These are phyloP conservation scores for Pinus tabuliformis DNA, from an alignment of 75 land plant genomes.

Conservation along the genomic window DNA sequence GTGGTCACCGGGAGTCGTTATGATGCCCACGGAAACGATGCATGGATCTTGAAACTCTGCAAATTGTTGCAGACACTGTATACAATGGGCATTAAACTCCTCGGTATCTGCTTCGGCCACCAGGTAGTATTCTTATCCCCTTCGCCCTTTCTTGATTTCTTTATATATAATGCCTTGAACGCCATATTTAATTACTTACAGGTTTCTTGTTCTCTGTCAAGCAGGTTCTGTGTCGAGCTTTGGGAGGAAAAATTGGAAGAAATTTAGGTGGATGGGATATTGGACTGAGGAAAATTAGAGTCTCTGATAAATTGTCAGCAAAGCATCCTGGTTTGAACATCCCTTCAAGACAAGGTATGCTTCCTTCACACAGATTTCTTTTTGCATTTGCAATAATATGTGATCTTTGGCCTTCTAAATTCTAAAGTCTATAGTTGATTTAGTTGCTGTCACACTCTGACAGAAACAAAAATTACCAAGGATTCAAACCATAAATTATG, in stretches of 20 bases:
- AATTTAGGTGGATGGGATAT: slow-evolving; percentile 77
- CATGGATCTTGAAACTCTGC: slow-evolving; percentile 65
- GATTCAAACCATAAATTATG: too few relatives aligned
- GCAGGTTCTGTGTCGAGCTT: slow-evolving; percentile 51
- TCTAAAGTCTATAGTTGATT: background rate
- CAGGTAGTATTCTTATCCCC: slow-evolving; percentile 46
- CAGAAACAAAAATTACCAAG: background rate
- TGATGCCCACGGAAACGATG: slow-evolving; percentile 34
- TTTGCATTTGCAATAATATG: too few relatives aligned
- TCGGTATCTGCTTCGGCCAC: slow-evolving; percentile 58
- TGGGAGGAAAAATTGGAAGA: slow-evolving; percentile 37
- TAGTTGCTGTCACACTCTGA: background rate
- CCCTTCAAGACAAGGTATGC: slow-evolving; percentile 47
- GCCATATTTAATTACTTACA: background rate
- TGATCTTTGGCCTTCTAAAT: background rate
- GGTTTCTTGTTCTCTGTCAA: background rate
- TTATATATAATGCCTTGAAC: background rate
- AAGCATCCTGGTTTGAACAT: slow-evolving; percentile 40
- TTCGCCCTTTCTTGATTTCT: too few relatives aligned
- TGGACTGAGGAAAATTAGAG: slow-evolving; percentile 52
- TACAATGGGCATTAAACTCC: slow-evolving; percentile 28
- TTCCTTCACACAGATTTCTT: background rate
- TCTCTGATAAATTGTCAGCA: slow-evolving; percentile 26
- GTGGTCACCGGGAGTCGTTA: slow-evolving; percentile 73
- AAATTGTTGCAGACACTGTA: slow-evolving; percentile 40